A percentile compares a stretch with the other conserved stretches of the same genome.
Conservation (phyloP, 2,329 filamentous ascomycete species). For the Colletotrichum limetticola region DNA sequence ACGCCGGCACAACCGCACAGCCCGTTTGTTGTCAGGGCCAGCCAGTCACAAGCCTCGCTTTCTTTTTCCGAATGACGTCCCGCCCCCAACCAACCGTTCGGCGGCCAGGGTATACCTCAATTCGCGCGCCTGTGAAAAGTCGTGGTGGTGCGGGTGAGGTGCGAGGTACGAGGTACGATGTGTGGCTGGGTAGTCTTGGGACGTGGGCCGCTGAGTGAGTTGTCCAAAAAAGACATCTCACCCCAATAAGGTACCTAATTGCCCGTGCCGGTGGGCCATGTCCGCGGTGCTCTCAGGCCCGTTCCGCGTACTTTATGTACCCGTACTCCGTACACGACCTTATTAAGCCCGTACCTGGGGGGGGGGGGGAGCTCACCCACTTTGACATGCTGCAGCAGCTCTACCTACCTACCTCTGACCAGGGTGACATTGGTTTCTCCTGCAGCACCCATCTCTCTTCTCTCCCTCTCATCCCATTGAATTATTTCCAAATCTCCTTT, state of each 20-base stretch:
- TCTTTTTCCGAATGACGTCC: slow-evolving; percentile 23
- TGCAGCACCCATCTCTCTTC: neutral
- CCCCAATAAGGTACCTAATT: neutral
- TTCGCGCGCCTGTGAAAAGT: too few relatives aligned
- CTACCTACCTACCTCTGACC: neutral
- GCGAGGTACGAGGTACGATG: neutral
- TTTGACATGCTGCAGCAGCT: slow-evolving; percentile 1
- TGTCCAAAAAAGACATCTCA: slow-evolving; percentile 23
- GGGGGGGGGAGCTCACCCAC: neutral
- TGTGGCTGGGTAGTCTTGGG: slow-evolving; percentile 20
- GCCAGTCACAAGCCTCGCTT: slow-evolving; percentile 10
- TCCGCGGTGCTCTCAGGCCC: neutral
- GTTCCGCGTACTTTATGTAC: neutral
- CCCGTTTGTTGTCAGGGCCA: slow-evolving; percentile 8
- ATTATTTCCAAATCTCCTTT: neutral
- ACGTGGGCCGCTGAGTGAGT: slow-evolving; percentile 8
- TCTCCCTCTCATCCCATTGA: slow-evolving; percentile 20
- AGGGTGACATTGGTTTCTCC: slow-evolving; percentile 20
- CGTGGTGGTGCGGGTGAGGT: neutral
- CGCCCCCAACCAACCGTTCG: slow-evolving; percentile 21
- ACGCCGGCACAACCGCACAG: slow-evolving; percentile 12
- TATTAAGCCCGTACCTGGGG: neutral
- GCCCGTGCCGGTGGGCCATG: too few relatives aligned
- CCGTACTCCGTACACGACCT: neutral
- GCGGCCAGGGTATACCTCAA: neutral